phyloP scores from a whole-genome alignment of 2,329 filamentous ascomycete species.

The Septoria petroselini region DNA sequence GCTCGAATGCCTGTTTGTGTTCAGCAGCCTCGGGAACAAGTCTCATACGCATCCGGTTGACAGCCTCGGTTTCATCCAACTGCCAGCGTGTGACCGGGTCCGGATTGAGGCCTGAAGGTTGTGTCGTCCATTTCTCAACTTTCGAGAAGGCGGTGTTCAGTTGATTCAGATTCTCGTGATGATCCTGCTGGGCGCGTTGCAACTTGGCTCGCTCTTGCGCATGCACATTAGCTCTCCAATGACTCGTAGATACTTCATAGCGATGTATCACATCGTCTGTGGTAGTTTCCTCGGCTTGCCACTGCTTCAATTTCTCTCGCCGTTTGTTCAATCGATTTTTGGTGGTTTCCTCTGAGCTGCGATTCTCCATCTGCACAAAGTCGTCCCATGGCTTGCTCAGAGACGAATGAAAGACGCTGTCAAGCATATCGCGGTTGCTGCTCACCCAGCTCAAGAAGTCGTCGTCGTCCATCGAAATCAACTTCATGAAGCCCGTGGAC shows the following conservation, averaged over 20 bases:
- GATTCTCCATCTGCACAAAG: constrained; percentile 80
- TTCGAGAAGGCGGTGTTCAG: constrained; percentile 71
- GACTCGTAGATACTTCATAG: constrained; percentile 82
- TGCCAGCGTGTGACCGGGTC: constrained; percentile 74
- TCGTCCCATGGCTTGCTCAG: constrained; percentile 83
- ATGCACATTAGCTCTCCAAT: constrained; percentile 96
- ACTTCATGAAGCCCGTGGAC: constrained; percentile 72
- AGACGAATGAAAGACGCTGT: constrained; percentile 75
- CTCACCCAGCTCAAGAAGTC: constrained; percentile 87
- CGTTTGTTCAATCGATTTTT: constrained; percentile 68
- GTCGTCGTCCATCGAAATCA: constrained; percentile 85
- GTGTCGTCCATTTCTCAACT: constrained; percentile 72
- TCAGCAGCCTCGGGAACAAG: constrained; percentile 73
- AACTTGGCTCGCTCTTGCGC: constrained; percentile 88
- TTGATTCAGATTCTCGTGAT: constrained; percentile 83
- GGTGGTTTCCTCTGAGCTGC: constrained; percentile 71
- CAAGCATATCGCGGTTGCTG: constrained; percentile 71
- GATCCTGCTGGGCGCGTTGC: constrained; percentile 83
- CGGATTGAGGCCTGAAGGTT: constrained; percentile 78
- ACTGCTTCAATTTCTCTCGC: constrained; percentile 76
- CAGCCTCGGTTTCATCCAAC: constrained; percentile 89
- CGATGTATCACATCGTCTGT: constrained; percentile 69
- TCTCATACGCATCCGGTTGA: constrained; percentile 89
- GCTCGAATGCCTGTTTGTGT: constrained; percentile 72
- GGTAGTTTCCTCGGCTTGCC: constrained; percentile 67